Conservation (phyloP, 345 rosid genomes). For the Pistacia integerrima region DNA sequence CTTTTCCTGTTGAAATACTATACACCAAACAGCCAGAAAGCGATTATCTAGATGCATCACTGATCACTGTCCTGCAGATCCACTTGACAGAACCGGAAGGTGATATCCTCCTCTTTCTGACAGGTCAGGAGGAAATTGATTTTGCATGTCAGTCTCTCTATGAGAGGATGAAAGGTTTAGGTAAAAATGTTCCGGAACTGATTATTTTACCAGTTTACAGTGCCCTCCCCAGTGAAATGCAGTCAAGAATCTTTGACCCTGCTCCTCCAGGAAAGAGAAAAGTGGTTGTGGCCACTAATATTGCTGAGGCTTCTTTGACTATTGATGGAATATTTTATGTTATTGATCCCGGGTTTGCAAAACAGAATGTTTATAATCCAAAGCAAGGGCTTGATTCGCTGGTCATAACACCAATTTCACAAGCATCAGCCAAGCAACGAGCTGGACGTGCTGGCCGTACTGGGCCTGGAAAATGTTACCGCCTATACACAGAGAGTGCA, state of each 20-base stretch:
- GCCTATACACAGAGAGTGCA: conserved; percentile 77
- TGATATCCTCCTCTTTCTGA: conserved; percentile 75
- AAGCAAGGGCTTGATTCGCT: conserved; percentile 80
- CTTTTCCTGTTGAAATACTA: conserved; percentile 77
- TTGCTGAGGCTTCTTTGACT: conserved; percentile 82
- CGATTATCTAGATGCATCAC: conserved; percentile 81
- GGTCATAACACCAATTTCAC: conserved; percentile 79
- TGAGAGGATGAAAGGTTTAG: conserved; percentile 74
- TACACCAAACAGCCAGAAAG: conserved; percentile 84
- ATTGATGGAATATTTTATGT: conserved; percentile 82
- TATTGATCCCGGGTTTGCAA: conserved; percentile 85
- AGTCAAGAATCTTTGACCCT: conserved; percentile 85
- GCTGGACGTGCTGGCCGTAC: conserved; percentile 93
- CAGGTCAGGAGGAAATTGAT: conserved; percentile 91
- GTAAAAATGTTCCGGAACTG: conserved; percentile 71
- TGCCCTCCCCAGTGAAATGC: conserved; percentile 92
- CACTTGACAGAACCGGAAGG: conserved; percentile 94
- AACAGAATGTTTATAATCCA: conserved; percentile 80
- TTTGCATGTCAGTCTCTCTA: conserved; percentile 74
- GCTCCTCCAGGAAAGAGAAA: conserved; percentile 81
- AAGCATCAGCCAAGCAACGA: conserved; percentile 85
- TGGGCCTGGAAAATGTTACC: conserved; percentile 87
- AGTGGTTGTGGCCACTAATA: conserved; percentile 86
- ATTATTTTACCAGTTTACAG: conserved; percentile 82
- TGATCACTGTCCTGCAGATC: conserved; percentile 73